Evolutionary conservation across 257 asterid species (phyloP).

Genomic region (Petunia secreta): DNA sequence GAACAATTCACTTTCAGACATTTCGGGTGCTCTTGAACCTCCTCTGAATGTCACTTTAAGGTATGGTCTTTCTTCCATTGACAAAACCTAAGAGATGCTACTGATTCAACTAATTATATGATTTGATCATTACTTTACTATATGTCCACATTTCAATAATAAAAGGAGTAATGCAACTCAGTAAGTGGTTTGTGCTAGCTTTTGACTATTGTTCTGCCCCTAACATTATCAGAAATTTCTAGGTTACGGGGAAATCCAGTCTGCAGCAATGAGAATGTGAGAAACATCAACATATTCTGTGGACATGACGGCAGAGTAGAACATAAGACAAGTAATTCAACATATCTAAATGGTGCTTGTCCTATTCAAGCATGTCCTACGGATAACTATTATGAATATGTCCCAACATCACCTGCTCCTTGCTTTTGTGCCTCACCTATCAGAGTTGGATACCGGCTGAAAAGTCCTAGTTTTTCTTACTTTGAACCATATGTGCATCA

Average conservation of each 20-base stretch:
- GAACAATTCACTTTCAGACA: conserved; percentile 57
- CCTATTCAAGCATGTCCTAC: conserved; percentile 57
- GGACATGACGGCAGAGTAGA: conserved; percentile 54
- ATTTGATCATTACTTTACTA: not conserved
- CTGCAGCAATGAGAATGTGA: conserved; percentile 41
- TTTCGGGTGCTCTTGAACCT: conserved; percentile 50
- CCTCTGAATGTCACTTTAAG: conserved; percentile 71
- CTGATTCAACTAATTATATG: not conserved
- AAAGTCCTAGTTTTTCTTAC: conserved; percentile 89
- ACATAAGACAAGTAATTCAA: conserved; percentile 29
- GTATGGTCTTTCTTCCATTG: conserved; percentile 41
- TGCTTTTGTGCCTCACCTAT: conserved; percentile 89
- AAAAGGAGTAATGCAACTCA: not conserved
- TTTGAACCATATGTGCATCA: conserved; percentile 56
- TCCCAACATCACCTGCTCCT: conserved; percentile 60
- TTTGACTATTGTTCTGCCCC: not conserved
- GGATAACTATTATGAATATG: conserved; percentile 39
- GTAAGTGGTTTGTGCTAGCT: not conserved
- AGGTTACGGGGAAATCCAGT: conserved; percentile 88
- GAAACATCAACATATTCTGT: conserved; percentile 50
- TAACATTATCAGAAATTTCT: not conserved
- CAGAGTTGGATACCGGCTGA: conserved; percentile 79
- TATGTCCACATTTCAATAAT: not conserved
- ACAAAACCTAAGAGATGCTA: not conserved
- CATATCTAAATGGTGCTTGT: conserved; percentile 41